These are phyloP conservation scores for Alternaria sp. DNA, from an alignment of 2,329 filamentous ascomycete genomes.

Conservation along the genomic window DNA sequence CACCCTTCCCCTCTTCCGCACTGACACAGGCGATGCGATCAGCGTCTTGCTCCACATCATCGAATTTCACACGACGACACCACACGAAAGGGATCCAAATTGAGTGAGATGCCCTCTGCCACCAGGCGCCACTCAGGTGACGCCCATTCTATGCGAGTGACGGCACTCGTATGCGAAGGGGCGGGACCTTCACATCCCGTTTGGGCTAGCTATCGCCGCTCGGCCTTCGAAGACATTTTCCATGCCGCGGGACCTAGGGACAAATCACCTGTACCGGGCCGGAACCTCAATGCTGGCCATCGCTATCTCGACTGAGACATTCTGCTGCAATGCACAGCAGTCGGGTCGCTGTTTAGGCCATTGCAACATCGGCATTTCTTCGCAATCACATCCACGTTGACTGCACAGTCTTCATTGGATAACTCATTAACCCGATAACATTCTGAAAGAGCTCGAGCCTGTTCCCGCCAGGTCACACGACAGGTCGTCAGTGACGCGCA, in stretches of 20 bases:
- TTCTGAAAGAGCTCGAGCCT: conserved; percentile 4
- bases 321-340: conserved; percentile 18
- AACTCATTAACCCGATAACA: conserved; percentile 7
- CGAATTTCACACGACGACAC: conserved; percentile 2
- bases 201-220: conserved; percentile 8
- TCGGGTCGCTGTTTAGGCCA: conserved; percentile 17
- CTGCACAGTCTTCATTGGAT: conserved; percentile 21
- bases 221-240: conserved; percentile 13
- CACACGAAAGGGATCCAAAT: neutral
- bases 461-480: conserved; percentile 10
- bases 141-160: conserved; percentile 26
- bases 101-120: neutral
- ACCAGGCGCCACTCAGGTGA: conserved; percentile 27
- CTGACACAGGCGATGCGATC: conserved; percentile 14
- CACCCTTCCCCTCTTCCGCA: conserved; percentile 10
- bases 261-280: conserved; percentile 13
- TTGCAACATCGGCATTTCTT: conserved; percentile 14
- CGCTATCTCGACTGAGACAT: conserved; percentile 25
- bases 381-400: conserved; percentile 13
- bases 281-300: conserved; percentile 11
- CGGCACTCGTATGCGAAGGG: conserved; percentile 13
- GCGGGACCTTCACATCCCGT: conserved; percentile 7
- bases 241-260: conserved; percentile 11
- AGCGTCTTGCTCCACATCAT: conserved; percentile 3
- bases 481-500: conserved; percentile 5